Evolutionary conservation across 345 rosid genomes (phyloP).

Genomic region (Cardiospermum halicacabum): DNA sequence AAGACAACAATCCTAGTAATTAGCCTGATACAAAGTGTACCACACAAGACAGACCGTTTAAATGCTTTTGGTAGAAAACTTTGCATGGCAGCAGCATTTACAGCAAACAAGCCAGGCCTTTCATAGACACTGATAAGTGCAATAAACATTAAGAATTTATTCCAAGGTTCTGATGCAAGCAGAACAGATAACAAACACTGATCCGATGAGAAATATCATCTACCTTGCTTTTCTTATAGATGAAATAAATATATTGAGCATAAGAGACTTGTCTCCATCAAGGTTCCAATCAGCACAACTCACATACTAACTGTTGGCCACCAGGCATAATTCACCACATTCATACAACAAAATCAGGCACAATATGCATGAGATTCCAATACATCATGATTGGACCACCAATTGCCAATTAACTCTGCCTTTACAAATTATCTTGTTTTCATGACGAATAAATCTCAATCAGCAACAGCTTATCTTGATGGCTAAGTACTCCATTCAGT

Average conservation of each 20-base stretch:
- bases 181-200: constrained; percentile 24
- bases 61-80: constrained; percentile 23
- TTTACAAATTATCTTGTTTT: constrained; percentile 18
- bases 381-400: constrained; percentile 34
- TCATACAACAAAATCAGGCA: constrained; percentile 37
- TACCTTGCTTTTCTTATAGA: constrained; percentile 17
- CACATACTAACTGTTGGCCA: constrained; percentile 46
- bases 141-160: constrained; percentile 54
- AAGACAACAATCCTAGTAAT: constrained; percentile 1
- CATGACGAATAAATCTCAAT: constrained; percentile 37
- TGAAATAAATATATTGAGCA: constrained; percentile 24
- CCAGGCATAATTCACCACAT: constrained; percentile 46
- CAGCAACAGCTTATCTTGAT: constrained; percentile 35
- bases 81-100: constrained; percentile 26
- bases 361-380: constrained; percentile 41
- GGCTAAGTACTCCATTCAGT: constrained; percentile 24
- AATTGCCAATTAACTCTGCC: constrained; percentile 27
- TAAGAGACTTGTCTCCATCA: constrained; percentile 43
- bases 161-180: constrained; percentile 39
- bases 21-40: constrained; percentile 14
- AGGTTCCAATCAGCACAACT: constrained; percentile 47
- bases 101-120: constrained; percentile 46
- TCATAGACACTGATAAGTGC: constrained; percentile 37
- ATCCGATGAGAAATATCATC: constrained; percentile 30
- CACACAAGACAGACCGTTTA: constrained; percentile 8